phyloP scores from a whole-genome alignment of 441 rosid genomes.

The Erodium trifolium region DNA sequence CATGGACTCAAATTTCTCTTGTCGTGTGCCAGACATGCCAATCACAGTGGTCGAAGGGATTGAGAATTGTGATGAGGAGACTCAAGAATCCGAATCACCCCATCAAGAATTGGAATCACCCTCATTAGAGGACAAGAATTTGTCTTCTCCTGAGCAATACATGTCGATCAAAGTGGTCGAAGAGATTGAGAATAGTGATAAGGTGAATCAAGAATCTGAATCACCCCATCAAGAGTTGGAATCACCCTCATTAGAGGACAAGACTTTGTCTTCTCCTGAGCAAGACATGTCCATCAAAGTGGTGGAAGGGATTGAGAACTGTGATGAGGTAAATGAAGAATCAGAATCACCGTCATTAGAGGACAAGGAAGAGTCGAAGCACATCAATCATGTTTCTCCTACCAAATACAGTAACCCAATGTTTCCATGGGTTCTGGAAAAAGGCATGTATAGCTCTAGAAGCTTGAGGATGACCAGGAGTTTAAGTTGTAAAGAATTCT shows the following conservation, averaged over 20 bases:
- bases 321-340: neutral
- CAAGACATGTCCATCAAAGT: no score
- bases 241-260: slow-evolving; percentile 21
- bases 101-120: no score
- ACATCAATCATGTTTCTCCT: neutral
- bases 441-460: slow-evolving; percentile 28
- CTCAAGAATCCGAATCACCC: slow-evolving; percentile 20
- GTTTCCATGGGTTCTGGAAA: slow-evolving; percentile 34
- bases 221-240: neutral
- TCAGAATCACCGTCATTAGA: neutral
- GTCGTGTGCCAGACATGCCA: slow-evolving; percentile 24
- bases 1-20: slow-evolving; percentile 27
- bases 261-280: no score
- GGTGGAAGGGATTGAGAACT: neutral
- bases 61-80: slow-evolving; percentile 30
- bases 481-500: slow-evolving; percentile 56
- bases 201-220: slow-evolving; percentile 27
- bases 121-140: neutral
- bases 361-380: neutral
- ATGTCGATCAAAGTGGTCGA: slow-evolving; percentile 23
- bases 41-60: slow-evolving; percentile 28
- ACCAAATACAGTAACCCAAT: slow-evolving; percentile 37
- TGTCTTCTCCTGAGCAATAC: slow-evolving; percentile 28
- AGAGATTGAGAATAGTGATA: slow-evolving; percentile 35
- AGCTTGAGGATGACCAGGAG: slow-evolving; percentile 49